Conservation (phyloP, 108 stramenopile species). For the Epithemia pelagica region DNA sequence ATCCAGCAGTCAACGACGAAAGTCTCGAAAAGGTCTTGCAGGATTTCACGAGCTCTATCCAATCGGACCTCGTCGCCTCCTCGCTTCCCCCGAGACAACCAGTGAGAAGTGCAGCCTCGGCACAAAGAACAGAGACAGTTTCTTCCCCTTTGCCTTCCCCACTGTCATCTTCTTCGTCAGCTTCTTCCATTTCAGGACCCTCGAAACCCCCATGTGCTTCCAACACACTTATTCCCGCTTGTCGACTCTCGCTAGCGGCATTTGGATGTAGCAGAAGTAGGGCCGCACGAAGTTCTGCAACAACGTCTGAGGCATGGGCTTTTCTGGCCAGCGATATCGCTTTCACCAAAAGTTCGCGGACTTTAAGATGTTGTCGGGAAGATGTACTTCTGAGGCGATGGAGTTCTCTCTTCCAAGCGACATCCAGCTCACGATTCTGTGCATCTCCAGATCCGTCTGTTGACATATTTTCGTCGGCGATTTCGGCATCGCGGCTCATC, state of each 20-base stretch:
- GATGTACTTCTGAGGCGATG: conserved; percentile 45
- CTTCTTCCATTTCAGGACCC: conserved; percentile 48
- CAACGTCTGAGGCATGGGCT: conserved; percentile 55
- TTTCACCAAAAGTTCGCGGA: conserved; percentile 54
- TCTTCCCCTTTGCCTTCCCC: conserved; percentile 31
- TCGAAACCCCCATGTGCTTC: conserved; percentile 65
- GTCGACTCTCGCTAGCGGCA: conserved; percentile 58
- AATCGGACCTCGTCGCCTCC: conserved; percentile 59
- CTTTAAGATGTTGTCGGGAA: conserved; percentile 34
- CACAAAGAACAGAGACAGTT: conserved; percentile 46
- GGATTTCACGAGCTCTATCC: conserved; percentile 64
- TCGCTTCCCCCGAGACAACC: conserved; percentile 60
- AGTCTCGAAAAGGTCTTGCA: conserved; percentile 65
- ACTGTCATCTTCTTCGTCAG: conserved; percentile 38
- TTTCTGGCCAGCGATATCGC: conserved; percentile 77
- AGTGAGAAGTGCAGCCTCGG: conserved; percentile 59
- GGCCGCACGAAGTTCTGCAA: conserved; percentile 55
- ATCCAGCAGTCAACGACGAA: conserved; percentile 45
- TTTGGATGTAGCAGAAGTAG: conserved; percentile 52
- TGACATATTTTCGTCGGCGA: conserved; percentile 64
- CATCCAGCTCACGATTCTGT: conserved; percentile 25
- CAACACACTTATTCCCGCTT: conserved; percentile 50
- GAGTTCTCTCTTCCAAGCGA: conserved; percentile 66
- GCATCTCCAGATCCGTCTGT: conserved; percentile 41
- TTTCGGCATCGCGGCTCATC: conserved; percentile 54